Percentiles rank a stretch among this genome's conserved stretches.
Conservation (phyloP, 2,329 filamentous ascomycete species). For the Fusarium piperis region DNA sequence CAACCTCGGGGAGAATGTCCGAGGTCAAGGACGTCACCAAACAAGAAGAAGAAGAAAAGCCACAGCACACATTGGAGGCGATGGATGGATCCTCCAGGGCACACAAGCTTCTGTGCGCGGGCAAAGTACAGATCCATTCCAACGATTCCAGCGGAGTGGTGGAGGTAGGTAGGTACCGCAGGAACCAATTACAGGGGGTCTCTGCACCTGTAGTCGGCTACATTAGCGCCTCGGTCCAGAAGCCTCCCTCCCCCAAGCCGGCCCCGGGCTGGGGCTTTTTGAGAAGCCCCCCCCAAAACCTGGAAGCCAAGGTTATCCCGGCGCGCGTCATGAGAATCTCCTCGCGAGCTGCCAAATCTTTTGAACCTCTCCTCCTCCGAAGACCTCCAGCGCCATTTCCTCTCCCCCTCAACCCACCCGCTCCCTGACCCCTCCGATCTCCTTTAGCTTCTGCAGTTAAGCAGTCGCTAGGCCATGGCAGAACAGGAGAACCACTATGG, state of each 20-base stretch:
- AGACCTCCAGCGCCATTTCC: constrained; percentile 19
- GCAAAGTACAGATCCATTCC: constrained; percentile 21
- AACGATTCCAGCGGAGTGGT: constrained; percentile 23
- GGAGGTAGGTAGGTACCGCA: constrained; percentile 4
- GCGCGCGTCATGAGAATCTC: constrained; percentile 44
- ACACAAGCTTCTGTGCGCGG: not conserved
- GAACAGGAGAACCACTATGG: constrained; percentile 56
- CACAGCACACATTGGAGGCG: not conserved
- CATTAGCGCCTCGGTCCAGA: constrained; percentile 38
- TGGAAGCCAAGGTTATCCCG: constrained; percentile 38
- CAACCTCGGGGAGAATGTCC: not conserved
- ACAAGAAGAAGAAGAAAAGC: not conserved
- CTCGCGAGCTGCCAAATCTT: constrained; percentile 38
- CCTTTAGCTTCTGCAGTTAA: constrained; percentile 38
- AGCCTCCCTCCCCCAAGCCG: constrained; percentile 11
- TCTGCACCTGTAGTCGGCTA: constrained; percentile 22
- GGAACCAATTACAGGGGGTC: constrained; percentile 34
- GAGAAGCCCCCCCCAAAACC: constrained; percentile 18
- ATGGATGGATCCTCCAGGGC: constrained; percentile 9
- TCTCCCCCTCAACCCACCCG: constrained; percentile 25
- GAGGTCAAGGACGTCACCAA: constrained; percentile 23
- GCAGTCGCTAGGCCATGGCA: constrained; percentile 51
- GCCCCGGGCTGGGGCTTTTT: constrained; percentile 25
- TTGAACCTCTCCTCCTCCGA: constrained; percentile 27
- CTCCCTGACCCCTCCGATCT: constrained; percentile 16